Evolutionary conservation across 768 basidiomycete species (phyloP), one percentile per base, ranked within the genome.

Genomic region (Amanita fuliginea): DNA sequence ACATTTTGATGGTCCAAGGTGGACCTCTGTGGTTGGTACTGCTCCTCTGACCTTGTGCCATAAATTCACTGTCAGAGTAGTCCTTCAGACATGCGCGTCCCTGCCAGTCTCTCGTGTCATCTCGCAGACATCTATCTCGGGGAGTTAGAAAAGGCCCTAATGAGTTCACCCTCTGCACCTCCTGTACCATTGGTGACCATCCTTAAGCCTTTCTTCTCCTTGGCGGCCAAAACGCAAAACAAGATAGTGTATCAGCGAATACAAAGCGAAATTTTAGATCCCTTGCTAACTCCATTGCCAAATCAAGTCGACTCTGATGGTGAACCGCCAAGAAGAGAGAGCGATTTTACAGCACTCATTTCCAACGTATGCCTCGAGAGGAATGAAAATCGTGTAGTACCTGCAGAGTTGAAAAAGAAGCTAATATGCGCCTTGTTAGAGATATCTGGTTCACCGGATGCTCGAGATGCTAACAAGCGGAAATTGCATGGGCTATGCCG

Each of bases 41-140:
- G 78, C 60, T 4, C 28, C 6, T 13, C 40, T 36, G 37, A 41
- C 22, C 19, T 33, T 24, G 21, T 26, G 11, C 19, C 16, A 18
- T 42, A 52, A n/a, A 32, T 41, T 53, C 11, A 48, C 55, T 26
- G 28, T 9, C 16, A 28, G 45, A 39, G 18, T 60, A 92, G 89
- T 59, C 75, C 81, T 8, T 68, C 74, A 46, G 84, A 96, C 57
- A 69, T 67, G 14, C 78, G 81, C 41, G 81, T 92, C 1, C 90
- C 95, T 1, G 65, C 73, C 3, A 80, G 92, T 52, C 71, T 99
- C 16, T 71, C 80, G 19, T 93, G 83, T 59, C 95, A 99, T 62
- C 64, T 98, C 16, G 75, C 83, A 11, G 95, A 99, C 61, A 80
- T 97, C 42, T 96, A 89, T 62, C 62, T 94, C 11, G 84, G 89